Percentiles rank a stretch among this genome's conserved stretches.
Evolutionary conservation across 768 basidiomycete species (phyloP).

Genomic region (Lyophyllum atratum): DNA sequence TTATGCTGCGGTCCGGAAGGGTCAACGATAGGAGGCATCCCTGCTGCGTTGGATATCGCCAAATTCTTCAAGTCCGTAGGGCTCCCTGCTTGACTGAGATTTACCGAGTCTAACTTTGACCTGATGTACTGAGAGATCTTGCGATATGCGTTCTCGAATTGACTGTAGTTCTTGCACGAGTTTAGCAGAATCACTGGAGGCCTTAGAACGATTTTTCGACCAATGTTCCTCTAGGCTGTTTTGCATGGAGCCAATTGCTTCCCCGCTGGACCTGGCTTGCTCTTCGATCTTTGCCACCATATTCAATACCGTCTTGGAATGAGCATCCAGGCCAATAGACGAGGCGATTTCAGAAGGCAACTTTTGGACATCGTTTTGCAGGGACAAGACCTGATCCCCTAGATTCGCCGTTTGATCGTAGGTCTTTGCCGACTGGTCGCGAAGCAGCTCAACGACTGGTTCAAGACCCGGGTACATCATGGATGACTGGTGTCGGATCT

Average conservation of each 20-base stretch:
- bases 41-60: not conserved
- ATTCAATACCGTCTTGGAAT: constrained; percentile 2
- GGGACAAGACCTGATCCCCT: constrained; percentile 11
- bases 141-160: constrained; percentile 5
- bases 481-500: not conserved
- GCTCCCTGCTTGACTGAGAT: not conserved
- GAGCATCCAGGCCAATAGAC: not conserved
- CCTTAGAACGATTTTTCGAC: not conserved
- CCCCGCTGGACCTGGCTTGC: constrained; percentile 7
- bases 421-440: constrained; percentile 7
- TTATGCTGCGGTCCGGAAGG: constrained; percentile 12
- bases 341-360: constrained; percentile 13
- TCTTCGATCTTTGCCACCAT: constrained; percentile 16
- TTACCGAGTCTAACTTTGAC: not conserved
- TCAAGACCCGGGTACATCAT: not conserved
- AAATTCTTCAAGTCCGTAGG: constrained; percentile 11
- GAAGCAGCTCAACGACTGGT: constrained; percentile 10
- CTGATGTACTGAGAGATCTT: constrained; percentile 8
- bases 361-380: constrained; percentile 14
- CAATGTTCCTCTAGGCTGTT: constrained; percentile 1
- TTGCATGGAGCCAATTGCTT: constrained; percentile 5
- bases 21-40: not conserved
- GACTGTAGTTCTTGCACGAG: constrained; percentile 7
- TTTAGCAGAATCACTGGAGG: not conserved
- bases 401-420: constrained; percentile 2